Conservation (phyloP, 805 yeast species). For the Candida germanica region DNA sequence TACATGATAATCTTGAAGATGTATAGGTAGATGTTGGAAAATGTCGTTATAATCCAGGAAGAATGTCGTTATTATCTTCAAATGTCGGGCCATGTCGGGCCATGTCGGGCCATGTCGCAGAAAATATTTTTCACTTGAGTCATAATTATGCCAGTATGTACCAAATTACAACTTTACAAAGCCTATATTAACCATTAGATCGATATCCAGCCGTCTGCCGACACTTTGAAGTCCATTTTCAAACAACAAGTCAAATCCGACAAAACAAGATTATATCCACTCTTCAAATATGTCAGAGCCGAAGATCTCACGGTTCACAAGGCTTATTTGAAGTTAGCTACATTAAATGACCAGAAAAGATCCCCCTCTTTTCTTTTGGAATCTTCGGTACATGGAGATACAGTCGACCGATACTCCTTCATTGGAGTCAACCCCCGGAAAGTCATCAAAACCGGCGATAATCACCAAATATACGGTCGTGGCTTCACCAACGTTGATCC, state of each 20-base stretch:
- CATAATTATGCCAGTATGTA: too few species aligned
- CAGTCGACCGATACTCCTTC: conserved; percentile 85
- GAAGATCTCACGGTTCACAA: conserved; percentile 84
- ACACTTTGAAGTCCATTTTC: conserved; percentile 25
- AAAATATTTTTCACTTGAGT: too few species aligned
- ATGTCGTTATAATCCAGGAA: too few species aligned
- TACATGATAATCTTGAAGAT: too few species aligned
- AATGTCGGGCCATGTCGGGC: too few species aligned
- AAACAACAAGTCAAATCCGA: conserved; percentile 13
- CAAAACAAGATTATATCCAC: conserved; percentile 72
- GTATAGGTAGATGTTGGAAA: too few species aligned
- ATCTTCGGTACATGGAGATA: conserved; percentile 85
- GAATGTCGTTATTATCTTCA: too few species aligned
- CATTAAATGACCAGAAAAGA: conserved; percentile 51
- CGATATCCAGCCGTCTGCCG: conserved; percentile 37
- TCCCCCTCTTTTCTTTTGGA: conserved; percentile 80
- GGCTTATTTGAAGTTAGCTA: conserved; percentile 81
- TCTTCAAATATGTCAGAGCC: conserved; percentile 68
- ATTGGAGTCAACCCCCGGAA: conserved; percentile 85
- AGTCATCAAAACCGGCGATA: conserved; percentile 78
- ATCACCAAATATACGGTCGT: conserved; percentile 25
- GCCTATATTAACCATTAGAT: conserved; percentile 18
- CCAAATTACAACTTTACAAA: background rate
- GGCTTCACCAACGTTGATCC: conserved; percentile 69
- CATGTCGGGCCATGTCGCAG: too few species aligned